Conservation (phyloP, 495 filamentous ascomycete species). For the Glutinoglossum americanum region DNA sequence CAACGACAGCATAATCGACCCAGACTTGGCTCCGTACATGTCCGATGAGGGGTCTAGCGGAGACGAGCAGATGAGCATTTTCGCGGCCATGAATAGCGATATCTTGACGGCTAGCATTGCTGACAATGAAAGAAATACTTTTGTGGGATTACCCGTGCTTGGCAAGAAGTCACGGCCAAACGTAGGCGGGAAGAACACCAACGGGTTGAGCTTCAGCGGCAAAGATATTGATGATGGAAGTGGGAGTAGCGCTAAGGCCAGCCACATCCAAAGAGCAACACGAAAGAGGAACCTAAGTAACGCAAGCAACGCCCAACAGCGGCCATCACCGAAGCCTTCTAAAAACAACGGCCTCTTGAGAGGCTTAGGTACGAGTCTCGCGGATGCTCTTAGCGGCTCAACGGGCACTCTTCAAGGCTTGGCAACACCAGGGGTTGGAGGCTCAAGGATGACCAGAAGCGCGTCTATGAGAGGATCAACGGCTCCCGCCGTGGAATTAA, state of each 20-base stretch:
- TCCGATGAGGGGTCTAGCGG: slow-evolving; percentile 86
- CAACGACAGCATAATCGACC: slow-evolving; percentile 94
- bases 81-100: slow-evolving; percentile 43
- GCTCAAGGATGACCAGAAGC: slow-evolving; percentile 49
- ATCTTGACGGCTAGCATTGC: slow-evolving; percentile 10
- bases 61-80: slow-evolving; percentile 75
- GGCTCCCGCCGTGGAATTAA: slow-evolving; percentile 59
- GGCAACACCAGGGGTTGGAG: slow-evolving; percentile 9
- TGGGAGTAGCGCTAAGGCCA: slow-evolving; percentile 18
- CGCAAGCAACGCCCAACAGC: slow-evolving; percentile 43
- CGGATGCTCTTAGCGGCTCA: slow-evolving; percentile 2
- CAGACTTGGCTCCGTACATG: slow-evolving; percentile 83
- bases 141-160: slow-evolving; percentile 20
- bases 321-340: slow-evolving; percentile 39
- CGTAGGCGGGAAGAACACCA: slow-evolving; percentile 44
- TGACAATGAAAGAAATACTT: slow-evolving; percentile 30
- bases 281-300: slow-evolving; percentile 59
- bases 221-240: slow-evolving; percentile 40
- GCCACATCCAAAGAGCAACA: slow-evolving; percentile 31
- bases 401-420: not conserved
- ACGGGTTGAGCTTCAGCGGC: slow-evolving; percentile 35
- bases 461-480: slow-evolving; percentile 64
- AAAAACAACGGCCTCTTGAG: slow-evolving; percentile 19
- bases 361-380: slow-evolving; percentile 11
- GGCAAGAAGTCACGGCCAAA: slow-evolving; percentile 48